These are phyloP conservation scores for Aspergillus ochraceoroseus DNA, from an alignment of 2,329 filamentous ascomycete species.

Conservation along the genomic window DNA sequence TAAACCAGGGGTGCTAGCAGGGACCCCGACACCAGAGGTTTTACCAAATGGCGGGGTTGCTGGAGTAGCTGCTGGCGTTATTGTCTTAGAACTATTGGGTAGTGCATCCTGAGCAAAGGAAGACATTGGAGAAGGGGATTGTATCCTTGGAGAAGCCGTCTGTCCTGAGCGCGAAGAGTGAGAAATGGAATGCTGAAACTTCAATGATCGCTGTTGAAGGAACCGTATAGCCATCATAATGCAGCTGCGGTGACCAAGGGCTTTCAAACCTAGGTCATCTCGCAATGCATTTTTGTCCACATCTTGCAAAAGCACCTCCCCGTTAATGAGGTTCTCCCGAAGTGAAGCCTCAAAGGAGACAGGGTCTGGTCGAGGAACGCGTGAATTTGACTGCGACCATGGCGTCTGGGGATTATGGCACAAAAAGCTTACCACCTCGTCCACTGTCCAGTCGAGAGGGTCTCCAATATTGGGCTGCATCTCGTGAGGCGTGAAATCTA, in stretches of 20 bases:
- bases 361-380: conserved; percentile 49
- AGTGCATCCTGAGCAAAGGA: neutral
- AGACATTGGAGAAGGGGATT: neutral
- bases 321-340: conserved; percentile 60
- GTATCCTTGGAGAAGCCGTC: neutral
- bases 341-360: conserved; percentile 52
- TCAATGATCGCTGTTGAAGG: conserved; percentile 51
- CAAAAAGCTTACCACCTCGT: conserved; percentile 62
- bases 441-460: conserved; percentile 69
- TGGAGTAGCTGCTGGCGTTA: neutral
- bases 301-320: conserved; percentile 58
- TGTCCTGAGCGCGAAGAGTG: conserved; percentile 4
- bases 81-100: neutral
- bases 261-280: conserved; percentile 55
- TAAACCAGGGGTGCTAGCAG: too few species aligned
- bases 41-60: neutral
- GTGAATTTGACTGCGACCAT: conserved; percentile 33
- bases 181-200: conserved; percentile 39
- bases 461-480: conserved; percentile 47
- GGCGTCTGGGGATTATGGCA: conserved; percentile 51
- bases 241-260: conserved; percentile 54
- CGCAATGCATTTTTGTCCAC: conserved; percentile 48
- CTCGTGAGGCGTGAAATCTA: conserved; percentile 7
- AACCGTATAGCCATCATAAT: conserved; percentile 56
- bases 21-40: neutral